These are phyloP conservation scores for Leptographium lundbergii DNA, from an alignment of 2,329 filamentous ascomycete species.

Conservation along the genomic window DNA sequence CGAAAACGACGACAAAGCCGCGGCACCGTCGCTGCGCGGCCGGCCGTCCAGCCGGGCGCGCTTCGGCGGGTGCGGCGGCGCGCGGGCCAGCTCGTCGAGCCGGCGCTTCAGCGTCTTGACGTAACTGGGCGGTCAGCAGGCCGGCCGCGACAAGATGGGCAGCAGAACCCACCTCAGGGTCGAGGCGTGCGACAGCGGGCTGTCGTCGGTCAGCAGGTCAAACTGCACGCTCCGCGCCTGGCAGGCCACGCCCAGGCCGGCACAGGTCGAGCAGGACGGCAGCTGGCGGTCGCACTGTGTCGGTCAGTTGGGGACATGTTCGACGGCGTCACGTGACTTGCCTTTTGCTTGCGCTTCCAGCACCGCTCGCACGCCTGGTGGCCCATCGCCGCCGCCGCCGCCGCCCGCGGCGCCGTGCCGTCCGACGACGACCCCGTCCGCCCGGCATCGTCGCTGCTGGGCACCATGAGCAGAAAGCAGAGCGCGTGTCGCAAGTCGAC, in stretches of 20 bases:
- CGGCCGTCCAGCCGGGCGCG: background rate
- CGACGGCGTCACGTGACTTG: background rate
- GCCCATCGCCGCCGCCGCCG: background rate
- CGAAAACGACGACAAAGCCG: background rate
- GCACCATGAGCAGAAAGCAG: background rate
- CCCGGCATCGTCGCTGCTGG: background rate
- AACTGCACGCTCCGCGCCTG: conserved; percentile 1
- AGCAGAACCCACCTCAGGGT: background rate
- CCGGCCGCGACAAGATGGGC: background rate
- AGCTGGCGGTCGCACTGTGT: background rate
- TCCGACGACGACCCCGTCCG: background rate
- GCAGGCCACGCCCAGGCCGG: conserved; percentile 3
- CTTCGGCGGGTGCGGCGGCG: background rate
- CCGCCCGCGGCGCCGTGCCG: background rate
- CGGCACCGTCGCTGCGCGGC: background rate
- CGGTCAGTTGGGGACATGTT: background rate
- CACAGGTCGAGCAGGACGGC: conserved; percentile 5
- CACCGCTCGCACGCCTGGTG: conserved; percentile 19
- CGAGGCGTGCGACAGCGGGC: conserved; percentile 1
- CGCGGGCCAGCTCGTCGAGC: background rate
- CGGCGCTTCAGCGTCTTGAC: background rate
- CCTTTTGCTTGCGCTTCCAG: conserved; percentile 21
- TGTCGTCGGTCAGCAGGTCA: background rate
- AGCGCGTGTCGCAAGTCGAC: background rate
- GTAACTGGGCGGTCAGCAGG: background rate